Evolutionary conservation across 2,329 filamentous ascomycete genomes (phyloP).

Genomic region (Fusarium nurragi): DNA sequence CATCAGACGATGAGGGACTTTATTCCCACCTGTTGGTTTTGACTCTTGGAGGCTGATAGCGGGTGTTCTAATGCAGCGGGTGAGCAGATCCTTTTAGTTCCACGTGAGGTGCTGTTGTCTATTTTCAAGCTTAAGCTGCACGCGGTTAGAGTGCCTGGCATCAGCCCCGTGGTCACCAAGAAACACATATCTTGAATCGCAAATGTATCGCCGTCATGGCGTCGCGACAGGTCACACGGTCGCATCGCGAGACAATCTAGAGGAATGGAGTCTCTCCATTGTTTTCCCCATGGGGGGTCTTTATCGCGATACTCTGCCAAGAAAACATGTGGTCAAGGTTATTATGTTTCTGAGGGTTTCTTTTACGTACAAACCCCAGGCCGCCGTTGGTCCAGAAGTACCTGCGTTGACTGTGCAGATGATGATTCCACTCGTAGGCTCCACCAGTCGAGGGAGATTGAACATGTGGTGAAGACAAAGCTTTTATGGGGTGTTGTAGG

Average conservation of each 20-base stretch:
- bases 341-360: conserved; percentile 23
- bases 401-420: conserved; percentile 1
- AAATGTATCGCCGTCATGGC: not conserved
- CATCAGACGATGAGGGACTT: conserved; percentile 13
- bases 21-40: not conserved
- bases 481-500: conserved; percentile 15
- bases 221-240: conserved; percentile 1
- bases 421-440: conserved; percentile 7
- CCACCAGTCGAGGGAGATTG: conserved; percentile 3
- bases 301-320: conserved; percentile 16
- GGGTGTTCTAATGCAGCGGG: not conserved
- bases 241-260: not conserved
- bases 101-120: not conserved
- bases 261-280: conserved; percentile 15
- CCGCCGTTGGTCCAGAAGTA: conserved; percentile 13
- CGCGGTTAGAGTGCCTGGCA: not conserved
- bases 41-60: not conserved
- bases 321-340: conserved; percentile 28
- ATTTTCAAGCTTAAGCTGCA: conserved; percentile 17
- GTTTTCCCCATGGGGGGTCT: conserved; percentile 25
- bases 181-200: not conserved
- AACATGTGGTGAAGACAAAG: conserved; percentile 17
- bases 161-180: not conserved
- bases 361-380: conserved; percentile 27
- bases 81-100: conserved; percentile 25